phyloP scores from a whole-genome alignment of 331 rosid genomes.

The Malus hybrid region DNA sequence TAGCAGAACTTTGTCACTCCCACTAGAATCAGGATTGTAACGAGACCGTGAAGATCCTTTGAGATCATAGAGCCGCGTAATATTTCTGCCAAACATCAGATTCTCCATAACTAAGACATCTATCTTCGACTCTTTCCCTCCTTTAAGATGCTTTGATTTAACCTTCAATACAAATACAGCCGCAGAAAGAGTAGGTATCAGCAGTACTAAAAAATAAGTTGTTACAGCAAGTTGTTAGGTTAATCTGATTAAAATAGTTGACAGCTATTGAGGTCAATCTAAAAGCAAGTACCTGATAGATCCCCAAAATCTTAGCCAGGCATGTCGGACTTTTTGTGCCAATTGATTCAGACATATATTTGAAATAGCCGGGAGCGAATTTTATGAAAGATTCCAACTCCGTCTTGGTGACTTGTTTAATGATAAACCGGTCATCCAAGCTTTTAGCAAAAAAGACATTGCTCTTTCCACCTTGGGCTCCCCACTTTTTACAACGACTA shows the following conservation, averaged over 20 bases:
- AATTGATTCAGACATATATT: conserved; percentile 82
- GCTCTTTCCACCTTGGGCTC: conserved; percentile 99
- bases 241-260: background rate
- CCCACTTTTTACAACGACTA: conserved; percentile 95
- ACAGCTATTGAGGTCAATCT: background rate
- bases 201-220: background rate
- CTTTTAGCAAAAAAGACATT: conserved; percentile 94
- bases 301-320: conserved; percentile 93
- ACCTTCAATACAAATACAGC: conserved; percentile 48
- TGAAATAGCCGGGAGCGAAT: conserved; percentile 86
- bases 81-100: conserved; percentile 70
- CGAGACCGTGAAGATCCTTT: conserved; percentile 93
- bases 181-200: conserved; percentile 4
- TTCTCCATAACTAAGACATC: conserved; percentile 97
- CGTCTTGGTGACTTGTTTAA: conserved; percentile 88
- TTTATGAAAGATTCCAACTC: conserved; percentile 90
- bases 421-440: conserved; percentile 82
- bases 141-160: conserved; percentile 71
- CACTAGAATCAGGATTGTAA: conserved; percentile 75
- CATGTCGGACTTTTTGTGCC: conserved; percentile 76
- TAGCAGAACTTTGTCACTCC: conserved; percentile 80
- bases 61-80: conserved; percentile 81
- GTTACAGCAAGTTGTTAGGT: conserved; percentile 2
- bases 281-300: conserved; percentile 62
- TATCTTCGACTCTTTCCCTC: conserved; percentile 82